Conservation (phyloP, 2,329 filamentous ascomycete species). For the Didymellaceae sp. region DNA sequence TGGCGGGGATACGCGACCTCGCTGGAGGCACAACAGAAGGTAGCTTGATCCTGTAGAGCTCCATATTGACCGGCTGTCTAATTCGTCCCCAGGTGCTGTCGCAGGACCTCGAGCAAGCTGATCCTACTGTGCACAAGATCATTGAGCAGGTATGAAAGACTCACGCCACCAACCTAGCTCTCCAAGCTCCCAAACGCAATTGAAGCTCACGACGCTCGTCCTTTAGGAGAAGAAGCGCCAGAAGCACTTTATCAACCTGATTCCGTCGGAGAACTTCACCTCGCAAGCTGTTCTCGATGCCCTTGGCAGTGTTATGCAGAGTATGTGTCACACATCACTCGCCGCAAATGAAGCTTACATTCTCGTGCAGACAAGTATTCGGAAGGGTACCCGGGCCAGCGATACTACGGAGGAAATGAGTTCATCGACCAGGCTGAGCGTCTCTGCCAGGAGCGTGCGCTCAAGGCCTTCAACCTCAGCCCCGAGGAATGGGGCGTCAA, state of each 20-base stretch:
- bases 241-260: conserved; percentile 99
- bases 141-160: conserved; percentile 82
- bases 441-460: conserved; percentile 91
- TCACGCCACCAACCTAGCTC: conserved; percentile 8
- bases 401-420: conserved; percentile 99
- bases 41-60: conserved; percentile 22
- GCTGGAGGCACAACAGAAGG: conserved; percentile 57
- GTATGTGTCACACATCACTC: conserved; percentile 65
- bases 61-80: conserved; percentile 8
- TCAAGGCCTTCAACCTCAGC: conserved; percentile 88
- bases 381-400: conserved; percentile 95
- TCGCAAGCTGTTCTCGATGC: conserved; percentile 98
- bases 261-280: conserved; percentile 99
- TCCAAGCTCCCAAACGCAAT: conserved; percentile 1
- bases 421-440: conserved; percentile 97
- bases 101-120: conserved; percentile 79
- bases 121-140: conserved; percentile 86
- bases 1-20: conserved; percentile 53
- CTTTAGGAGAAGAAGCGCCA: conserved; percentile 89
- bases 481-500: conserved; percentile 96
- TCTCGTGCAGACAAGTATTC: conserved; percentile 86
- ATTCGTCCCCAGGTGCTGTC: conserved; percentile 71
- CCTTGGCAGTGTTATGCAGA: conserved; percentile 67
- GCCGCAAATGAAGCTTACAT: conserved; percentile 48
- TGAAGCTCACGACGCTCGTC: conserved; percentile 23